These are phyloP conservation scores for Galium porrigens DNA, from an alignment of 305 asterid species.

Conservation along the genomic window DNA sequence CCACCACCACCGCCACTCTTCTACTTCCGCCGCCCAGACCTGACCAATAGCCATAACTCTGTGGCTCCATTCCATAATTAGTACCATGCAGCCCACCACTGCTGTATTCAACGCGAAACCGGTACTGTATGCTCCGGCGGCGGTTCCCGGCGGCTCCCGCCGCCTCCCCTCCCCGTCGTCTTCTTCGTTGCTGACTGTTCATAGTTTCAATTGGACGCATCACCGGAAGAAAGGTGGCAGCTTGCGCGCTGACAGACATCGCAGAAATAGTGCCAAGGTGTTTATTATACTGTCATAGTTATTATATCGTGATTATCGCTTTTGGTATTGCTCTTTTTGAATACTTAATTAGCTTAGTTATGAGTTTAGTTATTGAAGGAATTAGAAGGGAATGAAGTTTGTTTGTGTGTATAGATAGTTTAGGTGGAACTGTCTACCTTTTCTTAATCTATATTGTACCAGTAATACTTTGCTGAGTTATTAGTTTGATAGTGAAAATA, in stretches of 20 bases:
- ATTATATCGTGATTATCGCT: neutral
- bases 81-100: slow-evolving; percentile 51
- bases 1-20: slow-evolving; percentile 4
- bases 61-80: neutral
- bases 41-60: slow-evolving; percentile 21
- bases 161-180: slow-evolving; percentile 11
- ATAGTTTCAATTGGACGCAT: slow-evolving; percentile 26
- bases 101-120: slow-evolving; percentile 49
- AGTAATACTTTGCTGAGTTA: slow-evolving; percentile 5
- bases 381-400: neutral
- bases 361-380: neutral
- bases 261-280: slow-evolving; percentile 43
- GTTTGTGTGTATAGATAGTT: neutral
- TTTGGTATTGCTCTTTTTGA: slow-evolving; percentile 4
- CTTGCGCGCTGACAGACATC: slow-evolving; percentile 28
- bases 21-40: neutral
- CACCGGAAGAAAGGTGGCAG: slow-evolving; percentile 23
- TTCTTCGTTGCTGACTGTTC: slow-evolving; percentile 18
- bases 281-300: neutral
- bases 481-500: neutral
- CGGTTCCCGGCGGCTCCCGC: slow-evolving; percentile 24
- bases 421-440: neutral
- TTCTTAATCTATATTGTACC: slow-evolving; percentile 7
- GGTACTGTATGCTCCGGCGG: slow-evolving; percentile 40
- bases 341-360: neutral